Base-by-base conservation (phyloP, 169 alveolate genomes). In the Toxoplasma gondii region DNA sequence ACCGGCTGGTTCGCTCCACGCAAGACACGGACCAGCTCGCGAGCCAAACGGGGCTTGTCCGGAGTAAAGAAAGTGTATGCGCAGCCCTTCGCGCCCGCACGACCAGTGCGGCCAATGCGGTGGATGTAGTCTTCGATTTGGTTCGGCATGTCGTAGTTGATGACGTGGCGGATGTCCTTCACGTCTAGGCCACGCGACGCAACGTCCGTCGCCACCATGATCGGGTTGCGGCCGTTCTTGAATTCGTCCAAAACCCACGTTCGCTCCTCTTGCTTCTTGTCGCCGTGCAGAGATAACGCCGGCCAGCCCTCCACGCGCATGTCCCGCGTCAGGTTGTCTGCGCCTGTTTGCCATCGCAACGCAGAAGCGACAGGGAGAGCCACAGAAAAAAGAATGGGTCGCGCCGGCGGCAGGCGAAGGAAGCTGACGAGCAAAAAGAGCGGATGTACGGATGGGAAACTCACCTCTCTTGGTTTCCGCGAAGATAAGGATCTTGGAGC, bases 131-230 rank as follows among this genome's bases (percentile, higher is more conserved):
- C 99, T 97, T 99, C 99, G 36, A 99, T 98, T 82, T 98, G 99
- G 94, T 97, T 97, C 27, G 99, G 99, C 97, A 99, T 98, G 95
- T 99, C 99, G 96, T 98, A 99, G 97, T 99, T 99, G 53, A 99
- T 97, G 29, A 99, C 99, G 94, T 96, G 98, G 93, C 97, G 98
- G 91, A 99, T 98, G 92, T 98, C 99, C 90, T 99, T 99, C 80
- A 99, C 99, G 96, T 99, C 99, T 86, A 99, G 96, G 39, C 99
- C 99, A 92, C 99, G 98, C 54, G 99, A 98, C 29, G 99, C 99
- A 10, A 99, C 99, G 96, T 99, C 99, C 0, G 99, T 99, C n/a
- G 99, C 99, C 70, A 99, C 98, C 97, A 95, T 96, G 91, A 99
- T 99, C 78, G 99, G 99, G 70, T 98, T 97, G 78, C 98, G 96